phyloP scores from a whole-genome alignment of 2,329 filamentous ascomycete genomes.

The Purpureocillium takamizusanense region DNA sequence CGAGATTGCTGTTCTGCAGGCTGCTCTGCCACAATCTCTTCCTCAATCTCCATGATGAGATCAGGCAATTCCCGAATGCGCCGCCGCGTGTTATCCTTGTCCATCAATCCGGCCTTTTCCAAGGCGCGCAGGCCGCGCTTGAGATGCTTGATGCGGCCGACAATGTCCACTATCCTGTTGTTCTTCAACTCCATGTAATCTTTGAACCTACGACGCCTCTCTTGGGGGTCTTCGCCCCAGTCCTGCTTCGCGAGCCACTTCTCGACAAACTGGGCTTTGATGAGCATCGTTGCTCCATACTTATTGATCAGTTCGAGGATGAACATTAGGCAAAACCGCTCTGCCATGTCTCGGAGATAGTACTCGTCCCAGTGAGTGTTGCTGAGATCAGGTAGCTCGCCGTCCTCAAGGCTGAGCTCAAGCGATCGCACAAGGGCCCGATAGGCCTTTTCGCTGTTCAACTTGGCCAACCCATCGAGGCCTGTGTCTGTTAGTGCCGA shows the following conservation, averaged over 20 bases:
- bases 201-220: constrained; percentile 44
- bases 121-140: constrained; percentile 42
- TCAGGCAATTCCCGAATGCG: constrained; percentile 20
- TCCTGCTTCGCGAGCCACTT: constrained; percentile 67
- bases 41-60: constrained; percentile 23
- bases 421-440: constrained; percentile 51
- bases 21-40: constrained; percentile 14
- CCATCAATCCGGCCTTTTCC: constrained; percentile 38
- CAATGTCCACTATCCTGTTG: constrained; percentile 45
- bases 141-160: constrained; percentile 38
- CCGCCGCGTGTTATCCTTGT: constrained; percentile 20
- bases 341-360: constrained; percentile 50
- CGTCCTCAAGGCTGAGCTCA: constrained; percentile 43
- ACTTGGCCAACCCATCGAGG: constrained; percentile 29
- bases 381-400: constrained; percentile 39
- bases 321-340: constrained; percentile 51
- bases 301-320: constrained; percentile 49
- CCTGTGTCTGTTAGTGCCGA: constrained; percentile 16
- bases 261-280: constrained; percentile 57
- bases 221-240: constrained; percentile 50
- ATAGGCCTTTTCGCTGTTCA: constrained; percentile 43
- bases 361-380: constrained; percentile 55
- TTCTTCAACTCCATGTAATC: constrained; percentile 38
- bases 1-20: constrained; percentile 17
- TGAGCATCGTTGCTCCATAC: constrained; percentile 46